These are phyloP conservation scores for Cryomyces minteri DNA, from an alignment of 495 filamentous ascomycete species.

Conservation along the genomic window DNA sequence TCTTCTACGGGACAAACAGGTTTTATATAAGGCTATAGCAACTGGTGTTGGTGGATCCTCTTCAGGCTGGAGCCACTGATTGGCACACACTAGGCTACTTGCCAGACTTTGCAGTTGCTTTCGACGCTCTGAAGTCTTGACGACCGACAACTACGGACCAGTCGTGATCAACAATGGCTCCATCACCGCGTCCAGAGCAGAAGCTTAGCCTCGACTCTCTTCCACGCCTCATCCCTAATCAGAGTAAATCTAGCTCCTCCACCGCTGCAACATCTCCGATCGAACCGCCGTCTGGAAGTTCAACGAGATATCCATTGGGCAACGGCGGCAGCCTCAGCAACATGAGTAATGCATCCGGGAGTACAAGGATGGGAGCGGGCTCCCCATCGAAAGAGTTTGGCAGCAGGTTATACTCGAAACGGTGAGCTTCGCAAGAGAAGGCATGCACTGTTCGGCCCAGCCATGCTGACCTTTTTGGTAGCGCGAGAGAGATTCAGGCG, in stretches of 20 bases:
- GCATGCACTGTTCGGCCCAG: too few relatives aligned
- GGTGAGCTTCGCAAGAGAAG: conserved; percentile 36
- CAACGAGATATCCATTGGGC: conserved; percentile 59
- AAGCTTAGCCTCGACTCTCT: conserved; percentile 61
- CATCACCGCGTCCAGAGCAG: conserved; percentile 44
- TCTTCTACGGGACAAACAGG: too few relatives aligned
- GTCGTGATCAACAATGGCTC: conserved; percentile 82
- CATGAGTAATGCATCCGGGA: conserved; percentile 50
- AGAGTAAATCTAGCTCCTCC: conserved; percentile 68
- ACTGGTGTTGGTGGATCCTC: too few relatives aligned
- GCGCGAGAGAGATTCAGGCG: conserved; percentile 90
- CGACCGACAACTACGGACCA: conserved; percentile 11
- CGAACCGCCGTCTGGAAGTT: conserved; percentile 50
- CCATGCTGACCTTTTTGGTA: conserved; percentile 16
- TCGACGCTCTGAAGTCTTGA: conserved; percentile 11
- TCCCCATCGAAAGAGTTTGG: conserved; percentile 90
- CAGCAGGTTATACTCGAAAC: conserved; percentile 69
- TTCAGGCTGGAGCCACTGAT: too few relatives aligned
- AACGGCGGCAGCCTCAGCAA: conserved; percentile 42
- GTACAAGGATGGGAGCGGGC: conserved; percentile 72
- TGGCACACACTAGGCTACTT: too few relatives aligned
- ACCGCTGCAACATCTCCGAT: conserved; percentile 76
- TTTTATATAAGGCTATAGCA: too few relatives aligned
- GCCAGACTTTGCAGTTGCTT: too few relatives aligned
- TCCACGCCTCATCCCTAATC: conserved; percentile 35